phyloP scores from a whole-genome alignment of 208 protist genomes.

The Leishmania gerbilli region DNA sequence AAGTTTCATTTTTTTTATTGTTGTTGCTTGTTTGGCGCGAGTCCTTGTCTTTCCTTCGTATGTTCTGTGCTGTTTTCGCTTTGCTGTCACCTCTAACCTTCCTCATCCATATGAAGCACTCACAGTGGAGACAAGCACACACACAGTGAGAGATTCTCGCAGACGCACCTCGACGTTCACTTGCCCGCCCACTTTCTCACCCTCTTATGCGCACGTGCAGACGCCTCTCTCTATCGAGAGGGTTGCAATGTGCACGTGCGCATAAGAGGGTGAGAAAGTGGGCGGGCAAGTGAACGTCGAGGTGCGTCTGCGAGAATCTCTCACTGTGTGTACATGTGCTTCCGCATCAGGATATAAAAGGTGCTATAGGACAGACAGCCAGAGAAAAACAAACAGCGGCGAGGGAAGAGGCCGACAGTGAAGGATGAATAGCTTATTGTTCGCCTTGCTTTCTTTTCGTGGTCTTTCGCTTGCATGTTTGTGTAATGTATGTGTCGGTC shows the following conservation, averaged over 20 bases:
- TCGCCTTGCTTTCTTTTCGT: neutral
- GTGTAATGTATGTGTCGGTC: neutral
- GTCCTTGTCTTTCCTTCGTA: neutral
- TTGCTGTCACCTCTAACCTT: neutral
- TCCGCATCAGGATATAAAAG: neutral
- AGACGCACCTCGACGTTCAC: neutral
- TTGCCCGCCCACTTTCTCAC: neutral
- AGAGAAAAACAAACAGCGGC: slow-evolving; percentile 2
- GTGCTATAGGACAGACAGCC: neutral
- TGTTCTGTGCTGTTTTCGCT: neutral
- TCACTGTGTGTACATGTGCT: neutral
- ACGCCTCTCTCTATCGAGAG: too few relatives aligned
- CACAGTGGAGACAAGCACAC: neutral
- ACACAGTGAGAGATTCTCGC: neutral
- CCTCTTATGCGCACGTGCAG: neutral
- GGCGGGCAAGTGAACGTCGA: neutral
- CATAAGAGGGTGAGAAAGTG: neutral
- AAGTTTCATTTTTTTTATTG: neutral
- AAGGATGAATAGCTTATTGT: neutral
- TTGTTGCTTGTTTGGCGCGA: neutral
- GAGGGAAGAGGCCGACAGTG: neutral
- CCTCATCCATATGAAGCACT: neutral
- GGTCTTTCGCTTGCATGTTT: slow-evolving; percentile 9
- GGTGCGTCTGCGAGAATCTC: neutral
- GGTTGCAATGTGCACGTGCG: too few relatives aligned